phyloP scores from a whole-genome alignment of 768 basidiomycete genomes.

The Boletus rufocinnamomeus region DNA sequence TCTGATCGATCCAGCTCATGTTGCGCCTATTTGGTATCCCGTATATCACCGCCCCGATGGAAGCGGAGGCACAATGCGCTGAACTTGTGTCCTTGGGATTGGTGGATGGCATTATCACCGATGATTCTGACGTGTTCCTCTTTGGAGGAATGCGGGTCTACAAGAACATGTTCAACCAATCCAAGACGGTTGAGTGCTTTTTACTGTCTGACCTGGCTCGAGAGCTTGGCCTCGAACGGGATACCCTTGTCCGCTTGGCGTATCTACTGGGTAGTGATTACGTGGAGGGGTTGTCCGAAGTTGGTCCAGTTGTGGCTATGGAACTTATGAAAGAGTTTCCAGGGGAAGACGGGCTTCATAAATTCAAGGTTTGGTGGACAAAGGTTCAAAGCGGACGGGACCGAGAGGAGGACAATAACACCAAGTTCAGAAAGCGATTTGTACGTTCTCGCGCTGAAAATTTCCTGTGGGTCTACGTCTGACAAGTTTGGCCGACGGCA shows the following conservation, averaged over 20 bases:
- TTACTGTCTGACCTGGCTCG: conserved; percentile 77
- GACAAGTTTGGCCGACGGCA: conserved; percentile 34
- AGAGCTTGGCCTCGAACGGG: conserved; percentile 85
- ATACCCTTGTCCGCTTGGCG: conserved; percentile 84
- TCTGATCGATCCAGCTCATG: conserved; percentile 60
- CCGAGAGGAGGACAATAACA: conserved; percentile 64
- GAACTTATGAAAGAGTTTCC: conserved; percentile 94
- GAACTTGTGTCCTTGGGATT: conserved; percentile 81
- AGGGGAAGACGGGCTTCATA: conserved; percentile 76
- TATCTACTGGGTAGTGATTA: conserved; percentile 98
- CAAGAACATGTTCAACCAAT: conserved; percentile 99
- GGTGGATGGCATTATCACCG: conserved; percentile 97
- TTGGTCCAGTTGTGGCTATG: conserved; percentile 96
- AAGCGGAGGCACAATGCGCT: conserved; percentile 98
- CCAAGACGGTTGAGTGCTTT: conserved; percentile 98
- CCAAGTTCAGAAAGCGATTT: conserved; percentile 82
- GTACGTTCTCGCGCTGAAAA: conserved; percentile 49
- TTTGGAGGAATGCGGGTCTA: conserved; percentile 95
- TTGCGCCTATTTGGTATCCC: conserved; percentile 94
- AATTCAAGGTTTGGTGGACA: conserved; percentile 94
- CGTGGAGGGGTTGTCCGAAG: conserved; percentile 86
- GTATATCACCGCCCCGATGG: conserved; percentile 98
- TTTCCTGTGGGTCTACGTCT: conserved; percentile 9
- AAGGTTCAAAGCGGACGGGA: conserved; percentile 92
- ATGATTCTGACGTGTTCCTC: conserved; percentile 98